Evolutionary conservation across 768 basidiomycete genomes (phyloP), one percentile per base, ranked within the genome.

Genomic region (Infundibulicybe gibba): DNA sequence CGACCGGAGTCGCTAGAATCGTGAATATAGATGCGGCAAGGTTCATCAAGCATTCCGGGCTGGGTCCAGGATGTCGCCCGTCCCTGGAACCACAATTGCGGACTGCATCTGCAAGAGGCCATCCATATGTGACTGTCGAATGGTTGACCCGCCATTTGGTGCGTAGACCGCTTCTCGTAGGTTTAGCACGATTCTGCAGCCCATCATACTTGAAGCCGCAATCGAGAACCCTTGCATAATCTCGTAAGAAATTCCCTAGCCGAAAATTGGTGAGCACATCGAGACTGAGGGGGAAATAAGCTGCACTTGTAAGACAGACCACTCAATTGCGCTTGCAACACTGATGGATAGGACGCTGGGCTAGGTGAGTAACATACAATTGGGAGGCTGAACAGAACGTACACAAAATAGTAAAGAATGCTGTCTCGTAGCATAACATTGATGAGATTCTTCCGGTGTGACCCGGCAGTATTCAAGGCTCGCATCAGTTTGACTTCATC

Each of bases 101-200:
- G 25, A 25, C 25, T 25, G 25, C 25, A 25, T 3, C 25, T 25
- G 25, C 25, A 25, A 25, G 25, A 25, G 25, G 25, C 25, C 25
- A 8, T 25, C 25, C 25, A 25, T 25, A 25, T 25, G 25, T 8
- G 25, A 25, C 25, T 25, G 25, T 25, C 25, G 25, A 8, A 25
- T 25, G 25, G 25, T 25, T 25, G 25, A 25, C 25, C 25, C 25
- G 25, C 25, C 25, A 25, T 25, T 25, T 25, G 25, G 25, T 25
- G 25, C 25, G 25, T 25, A 25, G 4, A 25, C 25, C 25, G 41
- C 44, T 19, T 35, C 14, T 10, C 40, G 25, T 10, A 47, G 40
- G 32, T 47, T 41, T 14, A 50, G 14, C n/a, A 50, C 32, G 45
- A 50, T 50, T 33, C 45, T 45, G 41, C 39, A 50, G 8, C 49